A percentile compares a stretch with the other conserved stretches of the same genome.
Evolutionary conservation across 148 eudicot species (phyloP).

Genomic region (Suaeda aralocaspica): DNA sequence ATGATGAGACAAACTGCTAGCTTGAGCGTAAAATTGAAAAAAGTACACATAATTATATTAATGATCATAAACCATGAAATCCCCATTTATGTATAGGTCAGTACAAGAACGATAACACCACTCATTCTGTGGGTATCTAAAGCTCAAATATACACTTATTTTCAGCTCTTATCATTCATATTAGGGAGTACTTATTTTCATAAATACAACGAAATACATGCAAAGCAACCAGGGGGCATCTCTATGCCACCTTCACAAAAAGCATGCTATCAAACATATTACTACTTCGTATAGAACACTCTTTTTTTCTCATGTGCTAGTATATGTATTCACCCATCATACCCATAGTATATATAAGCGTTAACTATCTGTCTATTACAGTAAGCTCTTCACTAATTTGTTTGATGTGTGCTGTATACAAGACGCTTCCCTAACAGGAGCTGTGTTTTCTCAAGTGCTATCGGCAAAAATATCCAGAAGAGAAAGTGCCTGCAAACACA

Average conservation of each 20-base stretch:
- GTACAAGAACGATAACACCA: conserved; percentile 8
- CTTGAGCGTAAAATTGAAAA: not conserved
- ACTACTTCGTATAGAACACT: too few relatives aligned
- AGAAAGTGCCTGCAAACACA: conserved; percentile 53
- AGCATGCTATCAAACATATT: conserved; percentile 6
- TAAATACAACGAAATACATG: conserved; percentile 5
- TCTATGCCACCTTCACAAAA: conserved; percentile 23
- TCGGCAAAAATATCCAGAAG: conserved; percentile 65
- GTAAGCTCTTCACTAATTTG: conserved; percentile 7
- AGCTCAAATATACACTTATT: not conserved
- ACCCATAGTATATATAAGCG: not conserved
- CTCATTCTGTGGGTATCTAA: not conserved
- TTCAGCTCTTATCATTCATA: not conserved
- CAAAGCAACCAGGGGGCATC: conserved; percentile 17
- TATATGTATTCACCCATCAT: conserved; percentile 6
- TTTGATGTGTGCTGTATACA: not conserved
- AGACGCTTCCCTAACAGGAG: not conserved
- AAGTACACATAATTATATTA: not conserved
- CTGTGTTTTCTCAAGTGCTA: conserved; percentile 24
- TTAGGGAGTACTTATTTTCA: conserved; percentile 11
- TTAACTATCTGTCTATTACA: conserved; percentile 3
- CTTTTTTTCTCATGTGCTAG: not conserved
- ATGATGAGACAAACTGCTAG: not conserved
- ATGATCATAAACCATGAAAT: conserved; percentile 5
- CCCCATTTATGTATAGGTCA: not conserved